Percentiles rank a stretch among this genome's conserved stretches.
phyloP scores from a whole-genome alignment of 768 basidiomycete species.

The Gautieria morchelliformis region DNA sequence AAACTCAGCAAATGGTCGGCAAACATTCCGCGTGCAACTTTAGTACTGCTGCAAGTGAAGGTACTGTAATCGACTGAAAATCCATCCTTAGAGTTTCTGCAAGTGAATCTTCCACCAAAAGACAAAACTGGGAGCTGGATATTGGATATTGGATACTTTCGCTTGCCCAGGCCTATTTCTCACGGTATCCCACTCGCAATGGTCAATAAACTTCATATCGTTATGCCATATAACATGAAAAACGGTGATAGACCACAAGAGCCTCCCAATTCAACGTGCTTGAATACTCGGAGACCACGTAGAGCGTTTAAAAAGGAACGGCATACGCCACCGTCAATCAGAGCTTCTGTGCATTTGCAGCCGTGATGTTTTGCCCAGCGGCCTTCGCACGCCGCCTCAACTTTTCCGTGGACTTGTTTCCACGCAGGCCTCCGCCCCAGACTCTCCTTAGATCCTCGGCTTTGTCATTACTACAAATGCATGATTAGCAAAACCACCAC shows the following conservation, averaged over 20 bases:
- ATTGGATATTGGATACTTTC: no score
- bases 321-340: slow-evolving; percentile 23
- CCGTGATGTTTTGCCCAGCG: slow-evolving; percentile 55
- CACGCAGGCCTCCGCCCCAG: slow-evolving; percentile 96
- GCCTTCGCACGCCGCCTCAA: slow-evolving; percentile 92
- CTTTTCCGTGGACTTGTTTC: slow-evolving; percentile 91
- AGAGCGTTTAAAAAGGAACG: neutral
- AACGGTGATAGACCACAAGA: neutral
- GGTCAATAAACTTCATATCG: no score
- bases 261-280: neutral
- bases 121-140: no score
- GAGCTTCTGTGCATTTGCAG: slow-evolving; percentile 54
- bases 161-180: no score
- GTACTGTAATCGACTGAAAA: no score
- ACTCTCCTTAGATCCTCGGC: slow-evolving; percentile 84
- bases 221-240: no score
- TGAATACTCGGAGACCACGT: neutral
- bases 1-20: no score
- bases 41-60: no score
- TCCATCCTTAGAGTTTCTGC: no score
- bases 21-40: no score
- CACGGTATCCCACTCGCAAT: no score
- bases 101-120: no score
- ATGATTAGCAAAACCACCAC: neutral
- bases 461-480: slow-evolving; percentile 62